Conservation (phyloP, 2,329 filamentous ascomycete genomes). For the Hypocrella siamensis region DNA sequence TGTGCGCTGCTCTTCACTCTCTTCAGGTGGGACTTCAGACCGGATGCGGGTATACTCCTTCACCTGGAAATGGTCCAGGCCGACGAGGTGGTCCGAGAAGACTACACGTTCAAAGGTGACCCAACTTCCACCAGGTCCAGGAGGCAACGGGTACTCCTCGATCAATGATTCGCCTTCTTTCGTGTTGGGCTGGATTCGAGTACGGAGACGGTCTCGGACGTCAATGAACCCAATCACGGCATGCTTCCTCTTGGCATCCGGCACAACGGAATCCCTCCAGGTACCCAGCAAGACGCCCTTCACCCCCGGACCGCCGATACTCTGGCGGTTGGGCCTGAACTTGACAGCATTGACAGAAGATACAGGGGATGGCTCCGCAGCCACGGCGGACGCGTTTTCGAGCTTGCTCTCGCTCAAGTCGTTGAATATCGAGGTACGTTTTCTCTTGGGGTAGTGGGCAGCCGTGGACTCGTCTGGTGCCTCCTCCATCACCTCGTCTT, state of each 20-base stretch:
- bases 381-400: constrained; percentile 15
- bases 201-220: constrained; percentile 42
- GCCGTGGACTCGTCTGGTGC: constrained; percentile 19
- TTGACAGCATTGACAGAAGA: constrained; percentile 8
- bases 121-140: constrained; percentile 47
- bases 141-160: constrained; percentile 31
- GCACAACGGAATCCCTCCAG: constrained; percentile 42
- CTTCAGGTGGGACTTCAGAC: constrained; percentile 17
- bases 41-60: constrained; percentile 48
- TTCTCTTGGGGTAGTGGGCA: constrained; percentile 37
- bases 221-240: constrained; percentile 48
- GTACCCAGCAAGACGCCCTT: constrained; percentile 39
- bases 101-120: constrained; percentile 46
- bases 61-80: constrained; percentile 38
- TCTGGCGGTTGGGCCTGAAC: constrained; percentile 13
- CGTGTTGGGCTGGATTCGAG: constrained; percentile 36
- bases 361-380: constrained; percentile 12
- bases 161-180: constrained; percentile 30
- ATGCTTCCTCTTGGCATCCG: constrained; percentile 34
- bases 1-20: constrained; percentile 21
- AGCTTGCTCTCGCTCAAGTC: constrained; percentile 33
- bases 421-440: constrained; percentile 33
- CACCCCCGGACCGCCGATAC: constrained; percentile 12
- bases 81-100: constrained; percentile 40
- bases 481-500: constrained; percentile 29